These are phyloP conservation scores for Fragaria ananassa DNA, from an alignment of 306 rosid genomes.

Conservation along the genomic window DNA sequence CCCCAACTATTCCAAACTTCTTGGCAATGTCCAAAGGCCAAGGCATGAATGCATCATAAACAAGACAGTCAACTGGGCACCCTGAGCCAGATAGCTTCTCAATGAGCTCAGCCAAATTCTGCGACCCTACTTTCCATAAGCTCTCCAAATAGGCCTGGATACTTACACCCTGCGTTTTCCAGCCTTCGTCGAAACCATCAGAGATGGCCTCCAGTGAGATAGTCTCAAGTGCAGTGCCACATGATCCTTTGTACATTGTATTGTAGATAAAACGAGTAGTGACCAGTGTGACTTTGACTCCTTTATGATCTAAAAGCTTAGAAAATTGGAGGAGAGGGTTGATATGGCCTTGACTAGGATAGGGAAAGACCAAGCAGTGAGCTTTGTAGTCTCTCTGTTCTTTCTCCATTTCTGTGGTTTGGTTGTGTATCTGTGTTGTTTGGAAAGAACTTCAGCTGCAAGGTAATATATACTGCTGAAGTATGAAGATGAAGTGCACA, in stretches of 20 bases:
- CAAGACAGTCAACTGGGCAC: slow-evolving; percentile 23
- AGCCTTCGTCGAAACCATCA: neutral
- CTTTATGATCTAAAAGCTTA: slow-evolving; percentile 31
- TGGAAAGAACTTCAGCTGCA: neutral
- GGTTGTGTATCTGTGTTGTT: neutral
- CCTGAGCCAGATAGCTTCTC: neutral
- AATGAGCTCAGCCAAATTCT: neutral
- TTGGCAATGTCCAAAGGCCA: slow-evolving; percentile 31
- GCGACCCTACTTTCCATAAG: neutral
- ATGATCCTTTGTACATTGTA: neutral
- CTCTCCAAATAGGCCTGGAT: neutral
- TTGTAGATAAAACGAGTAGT: slow-evolving; percentile 12
- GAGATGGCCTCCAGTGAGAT: slow-evolving; percentile 20
- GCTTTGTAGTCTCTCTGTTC: slow-evolving; percentile 12
- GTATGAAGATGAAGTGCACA: slow-evolving; percentile 6
- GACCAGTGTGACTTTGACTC: slow-evolving; percentile 28
- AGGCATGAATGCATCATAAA: slow-evolving; percentile 28
- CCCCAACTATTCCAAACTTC: slow-evolving; percentile 7
- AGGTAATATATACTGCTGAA: neutral
- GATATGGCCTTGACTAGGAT: slow-evolving; percentile 41
- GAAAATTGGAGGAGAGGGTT: slow-evolving; percentile 38
- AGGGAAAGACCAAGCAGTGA: slow-evolving; percentile 36
- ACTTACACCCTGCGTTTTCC: neutral
- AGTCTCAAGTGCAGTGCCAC: neutral
- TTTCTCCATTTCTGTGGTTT: slow-evolving; percentile 19